Evolutionary conservation across 106 monocot genomes (phyloP).

Genomic region (Chionographis japonica): DNA sequence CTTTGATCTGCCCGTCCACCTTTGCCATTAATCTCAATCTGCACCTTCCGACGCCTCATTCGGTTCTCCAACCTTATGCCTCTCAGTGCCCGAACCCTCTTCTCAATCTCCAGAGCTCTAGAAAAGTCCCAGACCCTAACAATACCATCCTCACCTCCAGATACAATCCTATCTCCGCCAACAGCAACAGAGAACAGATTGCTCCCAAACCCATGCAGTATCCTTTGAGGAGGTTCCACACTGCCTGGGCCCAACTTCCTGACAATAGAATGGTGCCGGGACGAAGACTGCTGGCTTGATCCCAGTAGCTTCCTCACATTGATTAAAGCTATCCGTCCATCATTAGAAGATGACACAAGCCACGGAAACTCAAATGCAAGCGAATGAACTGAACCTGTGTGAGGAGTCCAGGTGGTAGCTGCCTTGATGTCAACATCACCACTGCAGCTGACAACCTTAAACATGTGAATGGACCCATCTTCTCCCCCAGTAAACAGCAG

Average conservation of each 20-base stretch:
- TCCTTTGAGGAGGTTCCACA: conserved; percentile 31
- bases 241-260: background rate
- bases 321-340: conserved; percentile 30
- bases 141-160: conserved; percentile 30
- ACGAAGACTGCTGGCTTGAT: background rate
- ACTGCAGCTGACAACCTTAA: background rate
- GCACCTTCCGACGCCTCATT: conserved; percentile 27
- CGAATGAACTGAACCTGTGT: conserved; percentile 19
- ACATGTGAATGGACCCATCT: conserved; percentile 32
- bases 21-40: conserved; percentile 12
- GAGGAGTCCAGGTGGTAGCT: conserved; percentile 18
- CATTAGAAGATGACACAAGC: conserved; percentile 32
- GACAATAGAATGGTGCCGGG: background rate
- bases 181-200: conserved; percentile 22
- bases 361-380: conserved; percentile 39
- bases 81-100: conserved; percentile 14
- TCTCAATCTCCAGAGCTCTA: conserved; percentile 29
- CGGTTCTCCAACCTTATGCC: conserved; percentile 23
- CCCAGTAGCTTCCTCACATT: conserved; percentile 23
- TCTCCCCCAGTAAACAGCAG: conserved; percentile 33
- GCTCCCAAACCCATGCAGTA: conserved; percentile 27
- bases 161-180: conserved; percentile 26
- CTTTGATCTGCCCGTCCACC: conserved; percentile 17
- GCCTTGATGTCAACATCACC: background rate
- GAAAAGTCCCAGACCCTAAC: conserved; percentile 40